Evolutionary conservation across 371 early-diverging fungal species (phyloP).

Genomic region (Mortierella sp.): DNA sequence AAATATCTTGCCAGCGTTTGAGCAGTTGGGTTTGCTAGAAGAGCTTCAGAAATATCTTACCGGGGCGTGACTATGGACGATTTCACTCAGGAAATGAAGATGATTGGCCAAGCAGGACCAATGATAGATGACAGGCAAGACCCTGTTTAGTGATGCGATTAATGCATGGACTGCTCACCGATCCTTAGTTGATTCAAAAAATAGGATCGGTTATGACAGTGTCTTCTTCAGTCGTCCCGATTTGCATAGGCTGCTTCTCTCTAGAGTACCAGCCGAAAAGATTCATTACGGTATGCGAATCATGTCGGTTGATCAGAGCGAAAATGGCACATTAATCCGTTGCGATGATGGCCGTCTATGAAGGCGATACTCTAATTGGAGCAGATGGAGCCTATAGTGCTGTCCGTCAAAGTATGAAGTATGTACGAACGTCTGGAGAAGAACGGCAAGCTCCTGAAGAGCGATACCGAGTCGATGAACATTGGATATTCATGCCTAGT

Average conservation of each 20-base stretch:
- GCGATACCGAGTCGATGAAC: constrained; percentile 10
- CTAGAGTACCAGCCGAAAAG: constrained; percentile 6
- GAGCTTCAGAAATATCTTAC: constrained; percentile 3
- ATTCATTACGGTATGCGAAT: constrained; percentile 13
- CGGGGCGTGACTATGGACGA: background rate
- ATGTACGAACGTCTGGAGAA: constrained; percentile 15
- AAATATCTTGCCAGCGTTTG: constrained; percentile 11
- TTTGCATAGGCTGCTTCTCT: constrained; percentile 12
- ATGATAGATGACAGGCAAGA: background rate
- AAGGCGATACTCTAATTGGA: constrained; percentile 17
- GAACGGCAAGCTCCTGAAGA: background rate
- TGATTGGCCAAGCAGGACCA: background rate
- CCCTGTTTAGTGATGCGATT: no score
- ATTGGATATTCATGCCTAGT: constrained; percentile 8
- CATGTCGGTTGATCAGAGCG: constrained; percentile 3
- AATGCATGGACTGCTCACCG: no score
- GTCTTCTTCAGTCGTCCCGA: constrained; percentile 15
- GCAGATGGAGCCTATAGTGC: constrained; percentile 10
- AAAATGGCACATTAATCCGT: constrained; percentile 8
- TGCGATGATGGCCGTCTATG: constrained; percentile 3
- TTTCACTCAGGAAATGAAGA: background rate
- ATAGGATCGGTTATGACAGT: constrained; percentile 15
- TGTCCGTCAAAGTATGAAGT: constrained; percentile 11
- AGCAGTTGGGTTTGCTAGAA: constrained; percentile 12
- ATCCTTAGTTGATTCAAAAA: no score